Percentiles rank a stretch among this genome's conserved stretches.
phyloP scores from a whole-genome alignment of 306 rosid genomes.

The Acacia acuminata region DNA sequence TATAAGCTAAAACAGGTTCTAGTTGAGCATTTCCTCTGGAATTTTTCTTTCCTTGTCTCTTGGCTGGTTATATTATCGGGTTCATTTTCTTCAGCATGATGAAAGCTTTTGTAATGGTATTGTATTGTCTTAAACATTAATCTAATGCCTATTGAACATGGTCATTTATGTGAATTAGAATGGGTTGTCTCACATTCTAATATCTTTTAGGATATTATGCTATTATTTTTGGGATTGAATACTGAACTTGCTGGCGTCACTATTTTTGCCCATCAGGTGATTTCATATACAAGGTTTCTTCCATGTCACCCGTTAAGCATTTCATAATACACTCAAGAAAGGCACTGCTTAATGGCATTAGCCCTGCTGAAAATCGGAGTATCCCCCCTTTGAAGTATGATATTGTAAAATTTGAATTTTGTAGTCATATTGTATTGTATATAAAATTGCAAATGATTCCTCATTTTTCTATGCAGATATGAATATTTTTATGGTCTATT shows the following conservation, averaged over 20 bases:
- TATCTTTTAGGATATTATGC: slow-evolving; percentile 7
- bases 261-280: slow-evolving; percentile 66
- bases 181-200: neutral
- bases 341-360: slow-evolving; percentile 91
- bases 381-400: slow-evolving; percentile 95
- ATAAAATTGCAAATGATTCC: slow-evolving; percentile 21
- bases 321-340: slow-evolving; percentile 91
- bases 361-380: slow-evolving; percentile 95
- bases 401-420: slow-evolving; percentile 15
- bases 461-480: slow-evolving; percentile 57
- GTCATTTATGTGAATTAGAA: slow-evolving; percentile 5
- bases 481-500: slow-evolving; percentile 88
- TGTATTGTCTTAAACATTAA: slow-evolving; percentile 9
- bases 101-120: slow-evolving; percentile 3
- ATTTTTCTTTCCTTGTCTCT: neutral
- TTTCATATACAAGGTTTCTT: slow-evolving; percentile 93
- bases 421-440: slow-evolving; percentile 9
- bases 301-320: slow-evolving; percentile 88
- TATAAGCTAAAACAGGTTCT: neutral
- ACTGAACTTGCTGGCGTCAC: slow-evolving; percentile 31
- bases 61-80: neutral
- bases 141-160: slow-evolving; percentile 4
- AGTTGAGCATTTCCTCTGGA: neutral
- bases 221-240: slow-evolving; percentile 23
- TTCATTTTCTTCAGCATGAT: slow-evolving; percentile 10